Evolutionary conservation across 192 early-diverging fungal genomes (phyloP).

Genomic region (Coemansia erecta): DNA sequence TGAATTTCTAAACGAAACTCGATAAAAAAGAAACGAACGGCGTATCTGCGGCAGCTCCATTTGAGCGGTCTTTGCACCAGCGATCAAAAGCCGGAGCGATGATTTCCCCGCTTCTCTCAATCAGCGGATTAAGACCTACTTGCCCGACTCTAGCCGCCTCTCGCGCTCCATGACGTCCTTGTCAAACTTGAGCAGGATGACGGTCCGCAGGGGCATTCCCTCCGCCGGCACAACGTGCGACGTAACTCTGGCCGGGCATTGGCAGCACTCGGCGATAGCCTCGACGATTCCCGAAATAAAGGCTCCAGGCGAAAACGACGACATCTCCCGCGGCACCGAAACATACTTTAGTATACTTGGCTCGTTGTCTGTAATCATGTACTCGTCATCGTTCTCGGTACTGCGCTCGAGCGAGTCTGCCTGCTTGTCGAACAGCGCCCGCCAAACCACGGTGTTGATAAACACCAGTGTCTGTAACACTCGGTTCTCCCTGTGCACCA

Average conservation of each 20-base stretch:
- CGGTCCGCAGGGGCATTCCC: conserved; percentile 83
- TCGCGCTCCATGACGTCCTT: conserved; percentile 74
- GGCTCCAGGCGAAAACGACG: conserved; percentile 88
- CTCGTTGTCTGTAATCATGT: conserved; percentile 99
- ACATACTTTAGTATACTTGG: conserved; percentile 87
- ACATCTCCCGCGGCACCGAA: conserved; percentile 90
- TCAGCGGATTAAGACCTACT: conserved; percentile 5
- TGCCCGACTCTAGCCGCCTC: conserved; percentile 62
- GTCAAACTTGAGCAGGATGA: conserved; percentile 96
- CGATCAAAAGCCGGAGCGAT: neutral
- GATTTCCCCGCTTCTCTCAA: neutral
- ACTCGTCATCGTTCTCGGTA: conserved; percentile 97
- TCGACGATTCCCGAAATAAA: conserved; percentile 97
- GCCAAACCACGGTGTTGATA: conserved; percentile 94
- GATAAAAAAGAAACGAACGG: neutral
- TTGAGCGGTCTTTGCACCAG: neutral
- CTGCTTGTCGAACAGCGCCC: conserved; percentile 89
- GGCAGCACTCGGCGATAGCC: conserved; percentile 84
- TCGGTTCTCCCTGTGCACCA: conserved; percentile 81
- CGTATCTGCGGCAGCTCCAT: too few relatives aligned
- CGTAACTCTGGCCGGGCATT: conserved; percentile 76
- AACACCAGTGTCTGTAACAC: conserved; percentile 89
- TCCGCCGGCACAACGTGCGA: conserved; percentile 90
- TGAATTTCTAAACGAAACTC: too few relatives aligned
- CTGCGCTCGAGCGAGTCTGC: conserved; percentile 96